These are phyloP conservation scores for Coelastrella sp. DNA, from an alignment of 139 green algal genomes.

Conservation along the genomic window DNA sequence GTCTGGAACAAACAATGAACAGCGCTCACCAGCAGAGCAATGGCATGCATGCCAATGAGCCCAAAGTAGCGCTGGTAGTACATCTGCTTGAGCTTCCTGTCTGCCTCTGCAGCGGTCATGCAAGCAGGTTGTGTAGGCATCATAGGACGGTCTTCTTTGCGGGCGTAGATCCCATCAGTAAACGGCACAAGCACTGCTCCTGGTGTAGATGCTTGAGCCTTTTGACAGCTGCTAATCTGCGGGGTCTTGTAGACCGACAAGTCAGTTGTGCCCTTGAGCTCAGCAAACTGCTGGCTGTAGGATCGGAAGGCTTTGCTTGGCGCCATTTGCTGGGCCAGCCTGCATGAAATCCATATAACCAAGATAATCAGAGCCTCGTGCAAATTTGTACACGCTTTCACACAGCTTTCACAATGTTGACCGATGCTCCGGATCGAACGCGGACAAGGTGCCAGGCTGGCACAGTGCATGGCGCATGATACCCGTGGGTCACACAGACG, in stretches of 20 bases:
- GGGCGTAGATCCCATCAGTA: neutral
- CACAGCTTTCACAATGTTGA: no score
- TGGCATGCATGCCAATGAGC: neutral
- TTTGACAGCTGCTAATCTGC: neutral
- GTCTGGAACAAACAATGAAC: neutral
- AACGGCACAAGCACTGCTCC: neutral
- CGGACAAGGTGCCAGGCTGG: no score
- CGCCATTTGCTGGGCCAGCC: neutral
- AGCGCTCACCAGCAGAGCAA: neutral
- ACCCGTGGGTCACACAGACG: no score
- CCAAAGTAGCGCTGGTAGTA: constrained; percentile 10
- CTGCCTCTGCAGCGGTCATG: neutral
- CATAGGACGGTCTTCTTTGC: neutral
- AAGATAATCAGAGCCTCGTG: no score
- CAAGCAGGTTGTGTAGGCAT: neutral
- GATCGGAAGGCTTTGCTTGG: neutral
- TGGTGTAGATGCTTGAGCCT: neutral
- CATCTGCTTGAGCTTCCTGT: neutral
- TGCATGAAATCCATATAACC: no score
- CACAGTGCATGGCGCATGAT: no score
- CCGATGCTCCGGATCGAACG: no score
- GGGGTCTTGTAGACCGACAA: neutral
- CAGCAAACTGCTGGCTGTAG: constrained; percentile 6
- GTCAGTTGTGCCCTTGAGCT: neutral
- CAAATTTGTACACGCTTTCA: no score